A percentile compares a stretch with the other conserved stretches of the same genome.
Conservation (phyloP, 2,329 filamentous ascomycete genomes). For the Claviceps digitariae region DNA sequence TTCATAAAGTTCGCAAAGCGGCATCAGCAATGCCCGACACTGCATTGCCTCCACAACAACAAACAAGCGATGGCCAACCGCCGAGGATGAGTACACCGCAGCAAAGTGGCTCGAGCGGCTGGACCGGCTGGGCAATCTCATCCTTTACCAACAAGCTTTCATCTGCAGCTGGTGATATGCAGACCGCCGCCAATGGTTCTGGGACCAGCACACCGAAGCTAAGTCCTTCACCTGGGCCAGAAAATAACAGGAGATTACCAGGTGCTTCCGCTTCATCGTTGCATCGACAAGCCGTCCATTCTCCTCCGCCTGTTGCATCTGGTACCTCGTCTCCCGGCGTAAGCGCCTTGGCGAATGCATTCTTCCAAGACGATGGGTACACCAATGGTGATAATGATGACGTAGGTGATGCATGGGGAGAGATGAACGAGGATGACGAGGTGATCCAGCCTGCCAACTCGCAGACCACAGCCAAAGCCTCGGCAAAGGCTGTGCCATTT, state of each 20-base stretch:
- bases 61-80: constrained; percentile 35
- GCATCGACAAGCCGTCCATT: constrained; percentile 46
- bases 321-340: constrained; percentile 34
- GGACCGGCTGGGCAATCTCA: constrained; percentile 97
- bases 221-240: constrained; percentile 25
- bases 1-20: constrained; percentile 71
- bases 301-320: constrained; percentile 32
- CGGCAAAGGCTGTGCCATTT: constrained; percentile 38
- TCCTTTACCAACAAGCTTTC: constrained; percentile 94
- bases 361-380: constrained; percentile 39
- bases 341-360: constrained; percentile 31
- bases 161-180: constrained; percentile 73
- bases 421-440: constrained; percentile 42
- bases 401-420: constrained; percentile 65
- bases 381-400: constrained; percentile 36
- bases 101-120: constrained; percentile 38
- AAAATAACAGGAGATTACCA: constrained; percentile 20
- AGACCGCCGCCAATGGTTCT: constrained; percentile 37
- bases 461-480: constrained; percentile 14
- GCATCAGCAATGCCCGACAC: constrained; percentile 68
- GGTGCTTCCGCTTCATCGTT: constrained; percentile 43
- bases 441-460: constrained; percentile 22
- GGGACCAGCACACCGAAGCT: constrained; percentile 28
- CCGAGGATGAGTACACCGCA: constrained; percentile 74
- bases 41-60: constrained; percentile 53